phyloP scores from a whole-genome alignment of 2,329 filamentous ascomycete genomes.

The Fusarium sp. region DNA sequence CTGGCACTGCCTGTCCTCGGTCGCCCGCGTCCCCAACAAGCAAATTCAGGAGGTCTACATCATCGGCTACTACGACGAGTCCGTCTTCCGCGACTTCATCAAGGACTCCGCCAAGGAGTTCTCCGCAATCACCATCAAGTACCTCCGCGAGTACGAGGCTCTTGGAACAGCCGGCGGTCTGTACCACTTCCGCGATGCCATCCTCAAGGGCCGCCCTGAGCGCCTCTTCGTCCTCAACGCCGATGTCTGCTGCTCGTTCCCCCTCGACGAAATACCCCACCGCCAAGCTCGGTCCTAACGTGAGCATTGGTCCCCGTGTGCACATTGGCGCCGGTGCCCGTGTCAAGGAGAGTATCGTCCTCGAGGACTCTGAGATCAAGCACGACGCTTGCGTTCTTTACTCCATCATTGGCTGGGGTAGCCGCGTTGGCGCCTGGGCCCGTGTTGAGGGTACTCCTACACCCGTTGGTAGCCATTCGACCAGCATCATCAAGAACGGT shows the following conservation, averaged over 20 bases:
- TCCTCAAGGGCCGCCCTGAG: conserved; percentile 94
- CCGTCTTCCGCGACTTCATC: conserved; percentile 97
- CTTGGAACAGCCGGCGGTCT: conserved; percentile 95
- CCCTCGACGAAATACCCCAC: conserved; percentile 95
- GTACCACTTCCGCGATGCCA: conserved; percentile 99
- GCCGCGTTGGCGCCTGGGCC: conserved; percentile 96
- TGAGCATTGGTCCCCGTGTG: conserved; percentile 92
- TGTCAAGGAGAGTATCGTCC: conserved; percentile 94
- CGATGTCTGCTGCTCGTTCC: conserved; percentile 99
- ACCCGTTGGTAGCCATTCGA: conserved; percentile 87
- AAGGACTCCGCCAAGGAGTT: conserved; percentile 89
- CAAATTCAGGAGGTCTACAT: conserved; percentile 94
- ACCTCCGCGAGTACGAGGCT: conserved; percentile 97
- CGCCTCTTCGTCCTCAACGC: conserved; percentile 98
- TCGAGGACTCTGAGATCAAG: conserved; percentile 95
- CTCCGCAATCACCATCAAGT: conserved; percentile 87
- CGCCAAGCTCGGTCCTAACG: conserved; percentile 96
- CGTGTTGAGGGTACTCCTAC: conserved; percentile 96
- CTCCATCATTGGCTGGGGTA: conserved; percentile 97
- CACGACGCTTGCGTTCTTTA: conserved; percentile 97
- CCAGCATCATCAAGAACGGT: conserved; percentile 96
- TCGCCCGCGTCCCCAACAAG: conserved; percentile 86
- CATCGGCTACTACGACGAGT: conserved; percentile 98
- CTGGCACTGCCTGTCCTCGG: conserved; percentile 94
- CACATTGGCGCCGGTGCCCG: conserved; percentile 87